Percentiles rank a stretch among this genome's conserved stretches.
Conservation (phyloP, 768 basidiomycete species). For the Hypholoma sublateritium region DNA sequence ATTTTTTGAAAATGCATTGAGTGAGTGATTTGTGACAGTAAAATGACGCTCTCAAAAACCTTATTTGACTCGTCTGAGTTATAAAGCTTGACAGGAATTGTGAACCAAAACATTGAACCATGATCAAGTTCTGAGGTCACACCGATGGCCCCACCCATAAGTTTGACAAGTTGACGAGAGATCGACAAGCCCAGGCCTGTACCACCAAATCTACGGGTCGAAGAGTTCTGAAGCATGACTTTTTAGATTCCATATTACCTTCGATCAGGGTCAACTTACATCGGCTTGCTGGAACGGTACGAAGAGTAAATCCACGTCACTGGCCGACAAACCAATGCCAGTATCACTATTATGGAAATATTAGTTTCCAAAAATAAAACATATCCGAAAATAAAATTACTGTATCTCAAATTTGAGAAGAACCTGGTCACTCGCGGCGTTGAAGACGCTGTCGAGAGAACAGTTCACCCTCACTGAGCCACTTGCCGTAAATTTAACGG, state of each 20-base stretch:
- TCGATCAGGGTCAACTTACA: slow-evolving; percentile 22
- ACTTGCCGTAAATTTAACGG: slow-evolving; percentile 68
- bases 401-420: slow-evolving; percentile 66
- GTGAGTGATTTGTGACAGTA: neutral
- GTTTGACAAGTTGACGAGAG: slow-evolving; percentile 69
- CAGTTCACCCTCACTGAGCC: slow-evolving; percentile 67
- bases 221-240: slow-evolving; percentile 49
- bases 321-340: slow-evolving; percentile 67
- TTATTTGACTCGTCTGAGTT: slow-evolving; percentile 56
- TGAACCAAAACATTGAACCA: slow-evolving; percentile 76
- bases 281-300: slow-evolving; percentile 80
- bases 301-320: slow-evolving; percentile 67
- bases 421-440: slow-evolving; percentile 39
- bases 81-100: slow-evolving; percentile 62
- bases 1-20: neutral
- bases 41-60: slow-evolving; percentile 29
- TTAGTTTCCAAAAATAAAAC: neutral
- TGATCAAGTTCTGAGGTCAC: slow-evolving; percentile 63
- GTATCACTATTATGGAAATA: slow-evolving; percentile 49
- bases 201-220: slow-evolving; percentile 73
- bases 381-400: slow-evolving; percentile 29
- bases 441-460: slow-evolving; percentile 41
- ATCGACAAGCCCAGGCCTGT: slow-evolving; percentile 79
- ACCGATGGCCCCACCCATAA: slow-evolving; percentile 76
- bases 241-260: neutral